Conservation (phyloP, 2,329 filamentous ascomycete genomes). For the Xylariales sp. region DNA sequence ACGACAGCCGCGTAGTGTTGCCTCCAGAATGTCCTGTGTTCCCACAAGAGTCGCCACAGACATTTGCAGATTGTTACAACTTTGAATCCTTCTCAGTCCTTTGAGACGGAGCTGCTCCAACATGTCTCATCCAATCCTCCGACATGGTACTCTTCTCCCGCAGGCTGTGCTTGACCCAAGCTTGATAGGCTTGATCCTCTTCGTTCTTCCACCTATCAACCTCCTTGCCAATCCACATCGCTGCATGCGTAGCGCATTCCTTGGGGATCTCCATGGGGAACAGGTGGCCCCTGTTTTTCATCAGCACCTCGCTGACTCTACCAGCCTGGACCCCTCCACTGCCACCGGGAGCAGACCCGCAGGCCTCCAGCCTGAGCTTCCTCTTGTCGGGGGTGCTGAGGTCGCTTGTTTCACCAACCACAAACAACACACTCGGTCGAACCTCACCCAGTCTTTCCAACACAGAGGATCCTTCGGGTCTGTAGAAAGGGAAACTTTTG, state of each 20-base stretch:
- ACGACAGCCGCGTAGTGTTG: no score
- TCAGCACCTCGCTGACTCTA: slow-evolving; percentile 59
- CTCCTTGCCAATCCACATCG: slow-evolving; percentile 53
- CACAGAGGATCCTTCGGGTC: slow-evolving; percentile 56
- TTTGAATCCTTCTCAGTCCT: neutral
- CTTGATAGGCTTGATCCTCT: slow-evolving; percentile 51
- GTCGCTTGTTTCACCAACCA: slow-evolving; percentile 59
- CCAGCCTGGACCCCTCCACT: slow-evolving; percentile 62
- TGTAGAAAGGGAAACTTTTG: slow-evolving; percentile 56
- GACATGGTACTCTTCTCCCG: slow-evolving; percentile 53
- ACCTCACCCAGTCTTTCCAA: slow-evolving; percentile 55
- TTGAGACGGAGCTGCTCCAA: slow-evolving; percentile 20
- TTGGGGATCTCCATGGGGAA: slow-evolving; percentile 76
- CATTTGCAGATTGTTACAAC: no score
- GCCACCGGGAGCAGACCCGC: slow-evolving; percentile 62
- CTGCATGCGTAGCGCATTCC: slow-evolving; percentile 58
- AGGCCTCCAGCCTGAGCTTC: slow-evolving; percentile 57
- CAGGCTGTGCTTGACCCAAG: slow-evolving; percentile 46
- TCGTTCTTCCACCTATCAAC: slow-evolving; percentile 52
- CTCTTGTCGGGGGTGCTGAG: slow-evolving; percentile 48
- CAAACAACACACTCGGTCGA: slow-evolving; percentile 62
- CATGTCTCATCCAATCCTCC: slow-evolving; percentile 52
- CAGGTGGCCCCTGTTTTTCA: slow-evolving; percentile 69
- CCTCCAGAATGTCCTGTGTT: no score
- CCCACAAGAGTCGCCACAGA: no score